Base-by-base conservation (phyloP, 2,329 filamentous ascomycete species). In the Sarocladiaceae sp. region DNA sequence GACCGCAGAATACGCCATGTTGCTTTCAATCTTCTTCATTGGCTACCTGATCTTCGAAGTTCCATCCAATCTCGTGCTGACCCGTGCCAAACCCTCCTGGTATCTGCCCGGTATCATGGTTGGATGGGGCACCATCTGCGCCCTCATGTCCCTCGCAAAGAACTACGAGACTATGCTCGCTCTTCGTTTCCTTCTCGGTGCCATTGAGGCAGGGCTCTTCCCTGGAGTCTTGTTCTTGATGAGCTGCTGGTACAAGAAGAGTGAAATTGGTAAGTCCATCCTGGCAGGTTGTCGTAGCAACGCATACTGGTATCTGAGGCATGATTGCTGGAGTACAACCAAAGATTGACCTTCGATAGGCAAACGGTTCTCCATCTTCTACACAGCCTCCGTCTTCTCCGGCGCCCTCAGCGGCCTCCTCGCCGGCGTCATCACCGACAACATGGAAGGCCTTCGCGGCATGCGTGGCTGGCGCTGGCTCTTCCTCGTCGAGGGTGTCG, bases 381-480 rank as follows among this genome's bases (percentile, higher is more conserved):
- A 54, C 45, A 55, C 54, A 0, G 48, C 53, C 1, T 51, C 53
- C 1, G 47, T 52, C 1, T 47, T 55, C 13, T 53, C 54, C 6
- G 54, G 54, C 26, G 52, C 51, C 13, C 21, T 55, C 15, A 54
- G 39, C 6, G 50, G 52, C 2, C 47, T 53, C 12, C 46, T 54
- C 7, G 52, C 52, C 5, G 52, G 50, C 3, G 39, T 55, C 2
- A 55, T 55, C 15, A 55, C 51, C 1, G 47, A 54, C 12, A 44
- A 50, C 23, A 53, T 56, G 51, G 51, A 55, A 6, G 52, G 50
- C 6, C 42, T 45, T 10, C 33, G 31, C 4, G 56, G 56, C 1
- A 43, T 58, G 6, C 46, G 51, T 3, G 56, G 56, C 3, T 58
- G 56, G 56, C 44, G 56, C 7, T 58, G 56, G 56, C 50, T 58